Conservation (phyloP, 129 eudicot genomes). For the Escallonia rubra region DNA sequence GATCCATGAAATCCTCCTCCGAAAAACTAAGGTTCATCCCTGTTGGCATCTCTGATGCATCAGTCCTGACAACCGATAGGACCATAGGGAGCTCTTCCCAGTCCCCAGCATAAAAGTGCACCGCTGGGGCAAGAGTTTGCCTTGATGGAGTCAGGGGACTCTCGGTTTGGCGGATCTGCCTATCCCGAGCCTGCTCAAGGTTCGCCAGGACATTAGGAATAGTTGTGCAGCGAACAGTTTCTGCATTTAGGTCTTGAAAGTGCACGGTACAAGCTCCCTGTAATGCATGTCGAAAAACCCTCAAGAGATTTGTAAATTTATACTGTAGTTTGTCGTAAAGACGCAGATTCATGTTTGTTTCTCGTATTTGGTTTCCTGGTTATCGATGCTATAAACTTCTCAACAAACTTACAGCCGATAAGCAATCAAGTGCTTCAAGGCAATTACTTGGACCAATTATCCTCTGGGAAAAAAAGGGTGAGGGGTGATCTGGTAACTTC, state of each 20-base stretch:
- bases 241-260: constrained; percentile 69
- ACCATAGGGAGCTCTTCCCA: constrained; percentile 69
- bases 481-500: too few species aligned
- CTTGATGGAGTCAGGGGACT: constrained; percentile 67
- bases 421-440: too few species aligned
- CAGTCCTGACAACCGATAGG: constrained; percentile 38
- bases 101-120: constrained; percentile 69
- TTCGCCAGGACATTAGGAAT: constrained; percentile 67
- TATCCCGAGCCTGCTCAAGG: constrained; percentile 69
- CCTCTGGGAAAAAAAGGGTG: too few species aligned
- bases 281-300: constrained; percentile 1
- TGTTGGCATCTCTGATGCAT: constrained; percentile 40
- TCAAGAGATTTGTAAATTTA: too few species aligned
- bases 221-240: constrained; percentile 63
- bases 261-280: constrained; percentile 78
- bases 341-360: too few species aligned
- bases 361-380: too few species aligned
- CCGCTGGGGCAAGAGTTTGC: constrained; percentile 43
- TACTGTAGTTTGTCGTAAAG: too few species aligned
- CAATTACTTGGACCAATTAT: too few species aligned
- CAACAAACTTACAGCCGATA: too few species aligned
- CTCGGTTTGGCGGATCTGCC: constrained; percentile 62
- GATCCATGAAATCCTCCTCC: constrained; percentile 62
- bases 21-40: constrained; percentile 56
- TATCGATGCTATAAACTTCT: too few species aligned